These are phyloP conservation scores for Casuarina equisetifolia DNA, from an alignment of 306 rosid species.

Conservation along the genomic window DNA sequence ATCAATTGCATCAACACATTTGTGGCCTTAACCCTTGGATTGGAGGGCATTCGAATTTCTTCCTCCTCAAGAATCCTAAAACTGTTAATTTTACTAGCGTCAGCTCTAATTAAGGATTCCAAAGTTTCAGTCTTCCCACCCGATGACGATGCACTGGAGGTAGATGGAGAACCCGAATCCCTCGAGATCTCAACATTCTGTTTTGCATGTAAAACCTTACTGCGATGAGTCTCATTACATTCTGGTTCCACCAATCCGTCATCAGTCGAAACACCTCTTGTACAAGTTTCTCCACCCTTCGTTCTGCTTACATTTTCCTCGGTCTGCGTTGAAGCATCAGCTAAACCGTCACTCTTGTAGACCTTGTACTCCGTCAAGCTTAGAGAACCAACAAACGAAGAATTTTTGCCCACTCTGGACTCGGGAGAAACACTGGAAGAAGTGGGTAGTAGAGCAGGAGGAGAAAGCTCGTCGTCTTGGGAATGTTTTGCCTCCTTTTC, in stretches of 20 bases:
- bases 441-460: slow-evolving; percentile 38
- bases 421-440: slow-evolving; percentile 67
- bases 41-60: slow-evolving; percentile 54
- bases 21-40: slow-evolving; percentile 65
- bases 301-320: slow-evolving; percentile 54
- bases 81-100: slow-evolving; percentile 75
- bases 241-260: slow-evolving; percentile 59
- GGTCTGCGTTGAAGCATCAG: slow-evolving; percentile 93
- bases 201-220: slow-evolving; percentile 35
- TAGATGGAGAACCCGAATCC: slow-evolving; percentile 52
- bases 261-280: slow-evolving; percentile 89
- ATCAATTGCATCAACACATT: slow-evolving; percentile 82
- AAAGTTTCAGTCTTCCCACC: slow-evolving; percentile 83
- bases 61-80: slow-evolving; percentile 74
- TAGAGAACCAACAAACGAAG: slow-evolving; percentile 53
- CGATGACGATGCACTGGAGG: slow-evolving; percentile 62
- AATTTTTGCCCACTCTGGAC: slow-evolving; percentile 53
- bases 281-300: slow-evolving; percentile 60
- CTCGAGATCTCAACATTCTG: slow-evolving; percentile 49
- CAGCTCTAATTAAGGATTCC: slow-evolving; percentile 87
- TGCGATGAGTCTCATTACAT: slow-evolving; percentile 40
- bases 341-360: slow-evolving; percentile 66
- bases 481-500: slow-evolving; percentile 68
- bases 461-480: slow-evolving; percentile 70
- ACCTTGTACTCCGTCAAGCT: slow-evolving; percentile 75